Base-by-base conservation (phyloP, 179 eudicot genomes). In the Patellifolia procumbens region DNA sequence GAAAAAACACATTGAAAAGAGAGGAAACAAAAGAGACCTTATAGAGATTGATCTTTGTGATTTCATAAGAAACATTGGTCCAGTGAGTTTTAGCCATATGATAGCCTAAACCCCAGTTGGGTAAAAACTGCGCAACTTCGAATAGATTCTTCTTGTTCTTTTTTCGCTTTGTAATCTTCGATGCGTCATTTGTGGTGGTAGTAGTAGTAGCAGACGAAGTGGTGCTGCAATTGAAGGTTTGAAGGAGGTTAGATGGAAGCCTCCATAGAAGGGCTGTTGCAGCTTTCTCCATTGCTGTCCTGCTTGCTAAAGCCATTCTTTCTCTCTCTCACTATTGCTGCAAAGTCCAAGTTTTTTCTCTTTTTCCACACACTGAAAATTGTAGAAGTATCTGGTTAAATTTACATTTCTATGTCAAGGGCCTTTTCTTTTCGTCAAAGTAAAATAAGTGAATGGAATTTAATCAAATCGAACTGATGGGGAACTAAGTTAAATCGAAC, bases 61-160 rank as follows among this genome's bases (percentile, higher is more conserved):
- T 92, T 79, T 92, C 83, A 79, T 95, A 95, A 1, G 97, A 81
- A 29, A 95, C 93, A 43, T 84, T 87, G 48, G 82, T 56, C 98
- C 98, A 93, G 76, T 95, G 98, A 10, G 86, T 65, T 79, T 93
- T 95, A 1, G 98, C 97, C 98, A 95, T 79, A 79, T 93, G 98
- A 73, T 86, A 93, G 0, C 99, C 99, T 39, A 93, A 5, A 12
- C 99, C 99, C 98, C 99, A 95, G 37, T 91, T 93, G 69, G 99
- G 99, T 6, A 95, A 77, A 77, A 86, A 91, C 79, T 90, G 90
- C 20, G 88, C 95, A 15, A 93, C 92, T 84, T 95, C 99, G 81
- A 95, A 85, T 0, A 95, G 80, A 59, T 93, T 95, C 85, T 95
- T 95, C 87, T 88, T 87, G 86, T 85, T 87, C 82, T 53, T 75